These are phyloP conservation scores for Termitomyces sp. DNA, from an alignment of 768 basidiomycete genomes.

Conservation along the genomic window DNA sequence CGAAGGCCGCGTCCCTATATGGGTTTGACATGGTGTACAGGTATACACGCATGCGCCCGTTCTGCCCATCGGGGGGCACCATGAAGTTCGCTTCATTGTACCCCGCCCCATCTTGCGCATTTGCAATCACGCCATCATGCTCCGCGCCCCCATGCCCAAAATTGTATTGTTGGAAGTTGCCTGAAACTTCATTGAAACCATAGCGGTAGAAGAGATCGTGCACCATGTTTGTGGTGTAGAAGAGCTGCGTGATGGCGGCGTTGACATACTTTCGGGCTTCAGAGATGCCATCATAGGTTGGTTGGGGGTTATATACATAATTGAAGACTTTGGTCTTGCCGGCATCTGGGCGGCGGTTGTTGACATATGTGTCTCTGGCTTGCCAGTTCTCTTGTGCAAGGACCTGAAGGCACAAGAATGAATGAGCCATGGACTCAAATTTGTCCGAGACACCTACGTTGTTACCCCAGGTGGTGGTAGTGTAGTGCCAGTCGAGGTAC, in stretches of 20 bases:
- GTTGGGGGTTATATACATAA: conserved; percentile 63
- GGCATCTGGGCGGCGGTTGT: conserved; percentile 79
- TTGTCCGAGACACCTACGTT: conserved; percentile 43
- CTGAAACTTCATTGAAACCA: conserved; percentile 89
- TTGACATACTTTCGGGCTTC: conserved; percentile 86
- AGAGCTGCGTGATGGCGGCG: conserved; percentile 81
- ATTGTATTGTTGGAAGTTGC: conserved; percentile 99
- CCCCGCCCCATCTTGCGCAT: conserved; percentile 93
- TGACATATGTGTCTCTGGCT: conserved; percentile 58
- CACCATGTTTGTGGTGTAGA: conserved; percentile 80
- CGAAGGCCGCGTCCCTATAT: conserved; percentile 92
- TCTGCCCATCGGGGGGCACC: conserved; percentile 81
- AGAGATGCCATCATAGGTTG: conserved; percentile 55
- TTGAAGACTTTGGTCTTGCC: conserved; percentile 57
- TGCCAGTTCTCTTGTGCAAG: conserved; percentile 95
- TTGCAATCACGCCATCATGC: conserved; percentile 88
- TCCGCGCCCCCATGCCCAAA: conserved; percentile 87
- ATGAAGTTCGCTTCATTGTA: conserved; percentile 93
- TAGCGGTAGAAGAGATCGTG: conserved; percentile 86
- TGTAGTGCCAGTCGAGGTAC: conserved; percentile 62
- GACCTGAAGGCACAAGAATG: conserved; percentile 37
- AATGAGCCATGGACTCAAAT: neutral
- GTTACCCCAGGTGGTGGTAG: conserved; percentile 84
- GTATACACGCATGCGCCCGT: conserved; percentile 95
- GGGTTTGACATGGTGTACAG: conserved; percentile 90